These are phyloP conservation scores for Cyberlindnera japonica DNA, from an alignment of 805 yeast species.

Conservation along the genomic window DNA sequence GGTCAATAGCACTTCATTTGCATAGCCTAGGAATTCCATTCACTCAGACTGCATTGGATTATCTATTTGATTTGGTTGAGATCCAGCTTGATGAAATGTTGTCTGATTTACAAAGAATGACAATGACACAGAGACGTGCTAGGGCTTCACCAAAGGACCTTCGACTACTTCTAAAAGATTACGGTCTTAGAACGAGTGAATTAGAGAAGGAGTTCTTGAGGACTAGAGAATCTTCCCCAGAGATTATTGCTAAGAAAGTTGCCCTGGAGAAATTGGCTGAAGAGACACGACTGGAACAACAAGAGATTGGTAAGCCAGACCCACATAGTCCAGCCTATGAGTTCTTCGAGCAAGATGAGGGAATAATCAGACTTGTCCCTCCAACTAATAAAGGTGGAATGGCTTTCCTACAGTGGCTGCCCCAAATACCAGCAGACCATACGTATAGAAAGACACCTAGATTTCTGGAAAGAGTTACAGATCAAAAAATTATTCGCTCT, in stretches of 20 bases:
- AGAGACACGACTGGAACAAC: slow-evolving; percentile 16
- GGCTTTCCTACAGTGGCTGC: slow-evolving; percentile 73
- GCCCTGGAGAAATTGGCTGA: slow-evolving; percentile 13
- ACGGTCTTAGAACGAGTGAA: slow-evolving; percentile 37
- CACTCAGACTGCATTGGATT: slow-evolving; percentile 35
- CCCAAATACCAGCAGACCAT: slow-evolving; percentile 90
- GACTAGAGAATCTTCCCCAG: slow-evolving; percentile 20
- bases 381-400: slow-evolving; percentile 36
- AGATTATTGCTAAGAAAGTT: slow-evolving; percentile 18
- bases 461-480: slow-evolving; percentile 57
- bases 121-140: slow-evolving; percentile 58
- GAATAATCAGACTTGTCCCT: slow-evolving; percentile 54
- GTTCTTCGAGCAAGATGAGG: slow-evolving; percentile 49
- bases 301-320: slow-evolving; percentile 21
- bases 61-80: slow-evolving; percentile 34
- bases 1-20: slow-evolving; percentile 36
- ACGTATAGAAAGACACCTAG: slow-evolving; percentile 79
- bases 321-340: slow-evolving; percentile 46
- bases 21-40: slow-evolving; percentile 31
- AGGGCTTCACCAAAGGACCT: slow-evolving; percentile 53
- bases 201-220: slow-evolving; percentile 35
- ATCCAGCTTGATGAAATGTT: slow-evolving; percentile 38
- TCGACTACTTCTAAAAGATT: slow-evolving; percentile 40
- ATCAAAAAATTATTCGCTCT: slow-evolving; percentile 67
- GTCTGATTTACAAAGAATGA: slow-evolving; percentile 42